These are phyloP conservation scores for Clarireedia homoeocarpa DNA, from an alignment of 2,329 filamentous ascomycete genomes.

Conservation along the genomic window DNA sequence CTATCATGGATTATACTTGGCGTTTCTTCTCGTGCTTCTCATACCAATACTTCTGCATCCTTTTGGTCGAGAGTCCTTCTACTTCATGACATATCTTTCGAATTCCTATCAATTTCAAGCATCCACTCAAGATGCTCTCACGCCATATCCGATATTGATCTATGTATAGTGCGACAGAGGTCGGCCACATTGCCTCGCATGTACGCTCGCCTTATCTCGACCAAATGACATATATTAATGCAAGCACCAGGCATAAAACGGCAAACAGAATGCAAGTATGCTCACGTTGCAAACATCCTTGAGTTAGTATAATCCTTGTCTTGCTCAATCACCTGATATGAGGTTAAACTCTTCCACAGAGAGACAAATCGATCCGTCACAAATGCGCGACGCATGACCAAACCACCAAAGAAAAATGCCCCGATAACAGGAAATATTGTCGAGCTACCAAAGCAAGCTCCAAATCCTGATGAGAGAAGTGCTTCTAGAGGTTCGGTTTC, in stretches of 20 bases:
- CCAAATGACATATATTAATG: constrained; percentile 10
- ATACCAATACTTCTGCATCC: too few relatives aligned
- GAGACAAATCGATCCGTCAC: constrained; percentile 48
- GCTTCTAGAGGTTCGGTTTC: constrained; percentile 22
- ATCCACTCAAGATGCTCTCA: background rate
- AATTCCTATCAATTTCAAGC: background rate
- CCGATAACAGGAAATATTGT: constrained; percentile 15
- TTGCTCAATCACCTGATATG: background rate
- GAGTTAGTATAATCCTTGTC: constrained; percentile 46
- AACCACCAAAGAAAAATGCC: constrained; percentile 46
- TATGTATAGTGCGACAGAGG: constrained; percentile 60
- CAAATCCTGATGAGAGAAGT: constrained; percentile 18
- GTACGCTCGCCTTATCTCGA: constrained; percentile 34
- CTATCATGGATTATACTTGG: too few relatives aligned
- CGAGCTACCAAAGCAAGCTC: constrained; percentile 19
- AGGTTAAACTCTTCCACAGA: constrained; percentile 30
- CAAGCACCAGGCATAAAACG: constrained; percentile 58
- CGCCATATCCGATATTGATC: background rate
- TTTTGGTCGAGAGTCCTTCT: too few relatives aligned
- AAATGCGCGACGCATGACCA: constrained; percentile 49
- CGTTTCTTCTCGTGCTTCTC: too few relatives aligned
- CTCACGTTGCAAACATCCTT: constrained; percentile 66
- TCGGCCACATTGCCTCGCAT: constrained; percentile 59
- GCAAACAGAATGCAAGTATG: constrained; percentile 69
- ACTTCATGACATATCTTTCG: background rate